Evolutionary conservation across 768 basidiomycete genomes (phyloP).

Genomic region (Pulveroboletus sp.): DNA sequence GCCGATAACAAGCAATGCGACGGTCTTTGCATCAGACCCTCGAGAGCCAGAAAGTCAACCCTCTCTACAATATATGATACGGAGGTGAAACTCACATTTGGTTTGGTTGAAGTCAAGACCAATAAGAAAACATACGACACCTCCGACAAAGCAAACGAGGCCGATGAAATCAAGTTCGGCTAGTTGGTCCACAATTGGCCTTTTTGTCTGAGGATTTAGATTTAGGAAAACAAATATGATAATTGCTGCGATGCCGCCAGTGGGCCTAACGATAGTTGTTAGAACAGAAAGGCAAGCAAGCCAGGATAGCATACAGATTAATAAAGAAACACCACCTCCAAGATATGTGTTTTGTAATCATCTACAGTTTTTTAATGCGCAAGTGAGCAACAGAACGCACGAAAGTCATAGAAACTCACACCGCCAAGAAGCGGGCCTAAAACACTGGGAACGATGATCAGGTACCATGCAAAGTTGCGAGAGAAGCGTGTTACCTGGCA

Average conservation of each 20-base stretch:
- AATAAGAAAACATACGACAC: constrained; percentile 65
- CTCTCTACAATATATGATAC: neutral
- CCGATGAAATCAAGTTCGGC: constrained; percentile 72
- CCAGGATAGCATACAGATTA: constrained; percentile 51
- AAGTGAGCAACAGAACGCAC: neutral
- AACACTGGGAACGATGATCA: constrained; percentile 40
- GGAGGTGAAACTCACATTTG: constrained; percentile 47
- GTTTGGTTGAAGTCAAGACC: constrained; percentile 73
- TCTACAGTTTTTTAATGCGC: constrained; percentile 35
- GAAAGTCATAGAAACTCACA: constrained; percentile 37
- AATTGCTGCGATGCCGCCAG: constrained; percentile 60
- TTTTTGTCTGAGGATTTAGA: constrained; percentile 69
- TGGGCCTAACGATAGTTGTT: constrained; percentile 48
- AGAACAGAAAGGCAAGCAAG: neutral
- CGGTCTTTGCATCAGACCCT: constrained; percentile 63
- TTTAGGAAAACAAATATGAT: constrained; percentile 74
- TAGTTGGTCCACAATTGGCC: constrained; percentile 56
- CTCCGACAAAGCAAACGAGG: constrained; percentile 56
- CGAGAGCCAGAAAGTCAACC: neutral
- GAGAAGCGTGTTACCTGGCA: too few species aligned
- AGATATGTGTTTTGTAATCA: constrained; percentile 66
- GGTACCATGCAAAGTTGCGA: too few species aligned
- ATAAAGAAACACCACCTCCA: constrained; percentile 90
- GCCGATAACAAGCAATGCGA: constrained; percentile 62
- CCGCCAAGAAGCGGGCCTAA: constrained; percentile 79